These are phyloP conservation scores for Trichosporon faecale DNA, from an alignment of 1,284 basidiomycete species.

Conservation along the genomic window DNA sequence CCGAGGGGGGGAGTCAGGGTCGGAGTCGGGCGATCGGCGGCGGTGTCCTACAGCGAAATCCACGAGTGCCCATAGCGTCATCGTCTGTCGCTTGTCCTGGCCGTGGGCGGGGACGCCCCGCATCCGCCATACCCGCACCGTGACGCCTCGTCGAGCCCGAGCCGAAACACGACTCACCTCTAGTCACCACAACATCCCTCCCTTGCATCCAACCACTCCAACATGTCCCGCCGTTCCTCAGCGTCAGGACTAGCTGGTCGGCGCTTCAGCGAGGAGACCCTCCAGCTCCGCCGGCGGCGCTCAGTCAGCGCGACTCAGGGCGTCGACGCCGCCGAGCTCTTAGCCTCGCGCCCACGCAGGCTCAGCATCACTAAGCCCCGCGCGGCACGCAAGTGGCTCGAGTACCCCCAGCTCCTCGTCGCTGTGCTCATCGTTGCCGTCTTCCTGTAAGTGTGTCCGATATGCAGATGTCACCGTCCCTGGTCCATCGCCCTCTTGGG, in stretches of 20 bases:
- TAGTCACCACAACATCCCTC: background rate
- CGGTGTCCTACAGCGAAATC: background rate
- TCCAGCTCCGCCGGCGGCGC: constrained; percentile 20
- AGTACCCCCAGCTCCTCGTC: constrained; percentile 20
- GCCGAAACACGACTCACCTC: constrained; percentile 1
- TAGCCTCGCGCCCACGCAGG: constrained; percentile 14
- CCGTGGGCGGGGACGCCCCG: too few relatives aligned
- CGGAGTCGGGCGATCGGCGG: background rate
- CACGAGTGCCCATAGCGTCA: constrained; percentile 1
- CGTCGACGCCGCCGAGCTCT: constrained; percentile 12
- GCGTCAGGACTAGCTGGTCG: background rate
- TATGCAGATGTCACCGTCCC: too few relatives aligned
- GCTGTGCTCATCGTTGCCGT: constrained; percentile 23
- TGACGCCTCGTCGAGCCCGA: background rate
- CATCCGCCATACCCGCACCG: background rate
- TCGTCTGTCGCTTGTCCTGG: background rate
- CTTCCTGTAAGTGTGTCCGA: constrained; percentile 31
- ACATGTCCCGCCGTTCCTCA: background rate
- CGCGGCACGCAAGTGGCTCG: constrained; percentile 11
- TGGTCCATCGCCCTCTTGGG: too few relatives aligned
- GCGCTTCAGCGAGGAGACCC: constrained; percentile 8
- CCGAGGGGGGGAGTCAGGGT: background rate
- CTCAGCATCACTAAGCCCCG: constrained; percentile 12
- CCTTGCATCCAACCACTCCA: background rate
- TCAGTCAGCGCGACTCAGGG: constrained; percentile 9